Evolutionary conservation across 2,329 filamentous ascomycete species (phyloP).

Genomic region (Verticillium longisporum): DNA sequence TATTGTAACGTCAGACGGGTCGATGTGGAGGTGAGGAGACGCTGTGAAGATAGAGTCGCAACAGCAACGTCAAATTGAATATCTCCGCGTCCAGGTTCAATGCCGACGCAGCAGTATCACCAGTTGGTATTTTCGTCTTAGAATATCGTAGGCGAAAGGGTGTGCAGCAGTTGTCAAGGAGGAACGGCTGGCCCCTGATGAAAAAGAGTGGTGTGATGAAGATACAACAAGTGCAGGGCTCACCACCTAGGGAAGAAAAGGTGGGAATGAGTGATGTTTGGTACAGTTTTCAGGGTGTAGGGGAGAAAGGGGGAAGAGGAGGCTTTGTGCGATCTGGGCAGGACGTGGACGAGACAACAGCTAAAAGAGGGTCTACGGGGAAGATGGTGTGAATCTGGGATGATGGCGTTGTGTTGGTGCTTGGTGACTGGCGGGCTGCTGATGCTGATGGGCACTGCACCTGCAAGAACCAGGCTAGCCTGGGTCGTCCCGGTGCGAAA

Average conservation of each 20-base stretch:
- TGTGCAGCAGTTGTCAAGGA: background rate
- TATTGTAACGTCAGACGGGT: background rate
- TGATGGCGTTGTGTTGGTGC: background rate
- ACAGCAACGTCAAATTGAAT: background rate
- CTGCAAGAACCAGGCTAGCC: background rate
- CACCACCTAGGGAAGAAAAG: background rate
- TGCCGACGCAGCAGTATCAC: background rate
- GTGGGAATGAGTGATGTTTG: background rate
- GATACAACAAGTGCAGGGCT: background rate
- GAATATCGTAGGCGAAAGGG: background rate
- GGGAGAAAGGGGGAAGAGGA: background rate
- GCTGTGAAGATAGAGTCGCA: background rate
- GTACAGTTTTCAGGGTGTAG: background rate
- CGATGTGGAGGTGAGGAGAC: background rate
- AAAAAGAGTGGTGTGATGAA: constrained; percentile 7
- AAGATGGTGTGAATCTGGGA: background rate
- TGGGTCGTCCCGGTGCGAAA: background rate
- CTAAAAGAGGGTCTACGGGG: background rate
- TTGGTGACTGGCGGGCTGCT: background rate
- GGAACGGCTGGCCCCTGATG: background rate
- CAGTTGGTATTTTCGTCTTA: background rate
- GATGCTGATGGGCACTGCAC: background rate
- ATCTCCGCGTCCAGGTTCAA: background rate
- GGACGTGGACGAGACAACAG: background rate
- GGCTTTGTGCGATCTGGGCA: constrained; percentile 1